Evolutionary conservation across 2,329 filamentous ascomycete genomes (phyloP).

Genomic region (Chaetomiaceae sp.): DNA sequence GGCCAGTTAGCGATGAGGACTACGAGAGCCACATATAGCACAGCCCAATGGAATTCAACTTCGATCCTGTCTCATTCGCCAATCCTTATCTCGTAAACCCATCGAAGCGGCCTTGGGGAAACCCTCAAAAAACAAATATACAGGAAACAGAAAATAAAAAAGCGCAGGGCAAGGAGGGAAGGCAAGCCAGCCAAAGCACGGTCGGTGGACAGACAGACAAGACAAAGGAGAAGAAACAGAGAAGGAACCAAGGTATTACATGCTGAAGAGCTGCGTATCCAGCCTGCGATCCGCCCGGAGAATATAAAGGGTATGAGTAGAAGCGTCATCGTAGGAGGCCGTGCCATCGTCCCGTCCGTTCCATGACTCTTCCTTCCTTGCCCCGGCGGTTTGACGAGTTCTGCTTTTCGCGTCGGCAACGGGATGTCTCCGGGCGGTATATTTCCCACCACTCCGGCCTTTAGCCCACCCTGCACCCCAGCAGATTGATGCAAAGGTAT

Average conservation of each 20-base stretch:
- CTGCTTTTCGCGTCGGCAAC: constrained; percentile 2
- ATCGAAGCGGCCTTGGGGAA: constrained; percentile 11
- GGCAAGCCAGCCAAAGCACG: constrained; percentile 14
- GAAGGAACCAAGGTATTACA: constrained; percentile 29
- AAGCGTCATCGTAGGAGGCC: constrained; percentile 25
- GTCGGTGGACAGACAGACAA: constrained; percentile 20
- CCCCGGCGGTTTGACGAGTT: constrained; percentile 4
- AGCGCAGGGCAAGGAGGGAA: constrained; percentile 8
- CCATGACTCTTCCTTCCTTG: constrained; percentile 13
- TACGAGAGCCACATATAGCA: no score
- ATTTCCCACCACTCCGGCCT: not conserved
- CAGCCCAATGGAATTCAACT: no score
- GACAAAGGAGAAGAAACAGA: constrained; percentile 18
- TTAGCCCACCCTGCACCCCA: not conserved
- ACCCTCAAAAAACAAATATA: constrained; percentile 21
- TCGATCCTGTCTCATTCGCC: constrained; percentile 24
- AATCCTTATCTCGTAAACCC: constrained; percentile 24
- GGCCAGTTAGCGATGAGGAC: no score
- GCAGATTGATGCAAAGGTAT: no score
- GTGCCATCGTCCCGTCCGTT: constrained; percentile 22
- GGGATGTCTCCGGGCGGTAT: constrained; percentile 1
- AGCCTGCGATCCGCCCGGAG: constrained; percentile 19
- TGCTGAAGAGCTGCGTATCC: constrained; percentile 27
- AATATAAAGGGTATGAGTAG: constrained; percentile 23
- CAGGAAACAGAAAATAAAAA: constrained; percentile 16